Evolutionary conservation across 768 basidiomycete species (phyloP).

Genomic region (Dentipellis fragilis): DNA sequence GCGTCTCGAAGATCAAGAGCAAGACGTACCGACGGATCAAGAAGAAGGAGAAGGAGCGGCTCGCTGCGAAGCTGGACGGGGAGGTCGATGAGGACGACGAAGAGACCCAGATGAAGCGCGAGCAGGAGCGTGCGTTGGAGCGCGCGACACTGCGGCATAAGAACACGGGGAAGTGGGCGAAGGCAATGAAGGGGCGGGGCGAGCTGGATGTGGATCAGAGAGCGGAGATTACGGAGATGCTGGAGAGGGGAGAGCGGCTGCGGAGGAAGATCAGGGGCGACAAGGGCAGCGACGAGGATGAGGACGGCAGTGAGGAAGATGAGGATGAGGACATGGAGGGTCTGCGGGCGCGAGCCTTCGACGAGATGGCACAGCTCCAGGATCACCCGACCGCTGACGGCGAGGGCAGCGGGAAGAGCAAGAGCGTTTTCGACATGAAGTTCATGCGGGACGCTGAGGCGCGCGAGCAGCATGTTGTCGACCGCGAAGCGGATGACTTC

Average conservation of each 20-base stretch:
- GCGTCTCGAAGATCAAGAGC: conserved; percentile 91
- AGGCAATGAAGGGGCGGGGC: conserved; percentile 57
- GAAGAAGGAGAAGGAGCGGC: conserved; percentile 64
- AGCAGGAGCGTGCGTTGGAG: conserved; percentile 76
- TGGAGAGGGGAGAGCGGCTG: conserved; percentile 72
- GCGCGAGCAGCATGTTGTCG: conserved; percentile 45
- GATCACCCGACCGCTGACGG: conserved; percentile 17
- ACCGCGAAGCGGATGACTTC: conserved; percentile 64
- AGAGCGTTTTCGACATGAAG: conserved; percentile 89
- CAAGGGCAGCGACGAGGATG: conserved; percentile 43
- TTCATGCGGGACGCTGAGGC: conserved; percentile 94
- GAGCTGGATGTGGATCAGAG: conserved; percentile 56
- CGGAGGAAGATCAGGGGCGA: conserved; percentile 66
- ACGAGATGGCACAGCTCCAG: conserved; percentile 41
- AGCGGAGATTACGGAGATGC: conserved; percentile 75
- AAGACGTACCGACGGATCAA: conserved; percentile 84
- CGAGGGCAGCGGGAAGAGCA: conserved; percentile 27
- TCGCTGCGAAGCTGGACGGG: conserved; percentile 35
- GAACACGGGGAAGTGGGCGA: conserved; percentile 82
- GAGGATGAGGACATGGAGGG: conserved; percentile 30
- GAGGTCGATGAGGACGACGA: conserved; percentile 44
- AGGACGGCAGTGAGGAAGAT: conserved; percentile 34
- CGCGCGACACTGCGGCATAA: conserved; percentile 86
- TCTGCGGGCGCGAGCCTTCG: conserved; percentile 63
- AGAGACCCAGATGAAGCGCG: conserved; percentile 50